Evolutionary conservation across 2,329 filamentous ascomycete species (phyloP), one percentile per base, ranked within the genome.

Genomic region (Bretziella fagacearum): DNA sequence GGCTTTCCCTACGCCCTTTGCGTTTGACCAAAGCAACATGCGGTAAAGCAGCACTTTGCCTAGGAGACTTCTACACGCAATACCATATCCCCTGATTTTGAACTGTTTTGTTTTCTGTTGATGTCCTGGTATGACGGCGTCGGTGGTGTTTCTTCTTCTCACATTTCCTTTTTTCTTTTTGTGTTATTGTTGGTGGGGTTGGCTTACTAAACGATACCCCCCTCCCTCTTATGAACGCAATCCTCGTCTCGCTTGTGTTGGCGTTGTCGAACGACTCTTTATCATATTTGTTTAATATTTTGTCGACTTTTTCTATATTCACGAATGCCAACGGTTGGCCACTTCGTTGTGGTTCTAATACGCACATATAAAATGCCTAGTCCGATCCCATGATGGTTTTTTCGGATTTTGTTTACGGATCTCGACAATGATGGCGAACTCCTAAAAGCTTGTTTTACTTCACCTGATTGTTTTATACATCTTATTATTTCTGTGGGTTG

Each of bases 1-100:
- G 89, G 84, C 89, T 54, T 94, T 94, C 57, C 86, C 86, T 8
- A 83, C 81, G 2, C 80, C 81, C 42, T 91, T 87, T 62, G 75
- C 77, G 44, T 85, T 84, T 59, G 76, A 80, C 52, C 74, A 73
- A 43, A 67, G 70, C 59, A 74, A 72, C 54, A 71, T 67, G 60
- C 59, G 64, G 53, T 67, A 62, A 58, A 30, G n/a, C 18, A 27
- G 7, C 20, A 4, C 6, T 27, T 33, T 44, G 6, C 13, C 18
- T 40, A 15, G 15, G 13, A n/a, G 8, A 15, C 10, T 18, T 11
- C n/a, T 30, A 15, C 15, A 35, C 8, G 32, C 13, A 18, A 35
- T n/a, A 35, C 32, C 18, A 2, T 35, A 7, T 35, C 4, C 32
- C 20, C 13, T 7, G 13, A n/a, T n/a, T 35, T 15, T 2, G 20